Base-by-base conservation (phyloP, 73 alveolate genomes). In the Paramecium primaurelia region DNA sequence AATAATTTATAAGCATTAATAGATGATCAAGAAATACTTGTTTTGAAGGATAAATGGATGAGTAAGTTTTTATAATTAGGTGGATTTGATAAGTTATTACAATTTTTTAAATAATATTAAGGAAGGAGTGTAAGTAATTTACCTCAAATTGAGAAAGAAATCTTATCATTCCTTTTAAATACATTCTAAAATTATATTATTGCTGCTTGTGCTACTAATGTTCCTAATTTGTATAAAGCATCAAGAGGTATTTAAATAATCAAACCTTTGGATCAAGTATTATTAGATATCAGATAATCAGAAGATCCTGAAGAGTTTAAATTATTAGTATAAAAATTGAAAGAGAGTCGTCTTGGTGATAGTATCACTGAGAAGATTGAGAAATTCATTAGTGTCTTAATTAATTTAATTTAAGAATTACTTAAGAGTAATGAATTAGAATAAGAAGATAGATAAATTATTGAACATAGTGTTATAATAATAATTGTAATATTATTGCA, bases 371-470 rank as follows among this genome's bases (percentile, higher is more conserved):
- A 89, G 60, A 89, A 73, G 64, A 71, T 83, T 34, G 77, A 25
- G 20, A 89, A 58, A 71, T 89, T 89, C 85, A 28, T 71, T 44
- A 42, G 58, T 25, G 88, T 38, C 16, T 54, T 89, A 47, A 44
- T 89, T 73, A 30, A 36, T 34, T 89, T 89, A 44, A 85, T 89
- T 42, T 36, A 89, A 37, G 77, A 89, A 14, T 18, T 58, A 6
- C 58, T 71, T 18, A 40, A 89, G 64, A 40, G 30, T 22, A 10
- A 58, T 26, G 96, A 93, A 51, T 59, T 75, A 44, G 96, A 93
- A 42, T 51, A 59, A 16, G 96, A 93, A 40, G 96, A 93, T 51
- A 93, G 93, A 93, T 77, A 28, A 4, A 93, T 93, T 44, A 86
- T 93, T 59, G 96, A 93, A 37, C 92, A 59, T 34, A 88, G 95